Conservation (phyloP, 495 filamentous ascomycete species). For the Hypoxylon subgilvum region DNA sequence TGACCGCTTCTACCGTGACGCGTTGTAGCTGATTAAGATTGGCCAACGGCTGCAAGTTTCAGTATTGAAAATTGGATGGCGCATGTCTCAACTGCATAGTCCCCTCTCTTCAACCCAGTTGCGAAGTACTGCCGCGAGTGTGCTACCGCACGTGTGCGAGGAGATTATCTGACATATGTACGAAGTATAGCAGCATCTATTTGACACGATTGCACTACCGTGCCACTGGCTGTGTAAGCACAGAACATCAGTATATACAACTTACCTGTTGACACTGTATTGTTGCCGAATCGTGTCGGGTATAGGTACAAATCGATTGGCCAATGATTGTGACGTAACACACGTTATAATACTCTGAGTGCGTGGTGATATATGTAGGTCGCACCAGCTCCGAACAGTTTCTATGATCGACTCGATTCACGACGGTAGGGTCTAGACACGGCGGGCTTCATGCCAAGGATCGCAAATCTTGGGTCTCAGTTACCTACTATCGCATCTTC, state of each 20-base stretch:
- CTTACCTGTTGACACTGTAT: slow-evolving; percentile 2
- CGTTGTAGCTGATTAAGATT: slow-evolving; percentile 33
- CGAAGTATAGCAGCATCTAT: slow-evolving; percentile 11
- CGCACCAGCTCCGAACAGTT: not conserved
- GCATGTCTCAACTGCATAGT: slow-evolving; percentile 32
- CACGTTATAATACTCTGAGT: not conserved
- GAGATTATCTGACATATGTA: slow-evolving; percentile 21
- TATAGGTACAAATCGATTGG: slow-evolving; percentile 3
- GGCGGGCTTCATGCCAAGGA: not conserved
- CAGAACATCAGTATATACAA: too few species aligned
- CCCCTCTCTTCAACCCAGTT: slow-evolving; percentile 20
- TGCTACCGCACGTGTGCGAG: slow-evolving; percentile 20
- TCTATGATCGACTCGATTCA: not conserved
- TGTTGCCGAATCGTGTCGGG: slow-evolving; percentile 10
- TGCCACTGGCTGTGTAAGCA: not conserved
- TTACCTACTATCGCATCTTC: too few species aligned
- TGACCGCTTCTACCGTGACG: slow-evolving; percentile 26
- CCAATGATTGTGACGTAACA: slow-evolving; percentile 4
- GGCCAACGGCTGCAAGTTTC: slow-evolving; percentile 37
- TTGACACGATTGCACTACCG: slow-evolving; percentile 8
- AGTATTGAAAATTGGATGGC: slow-evolving; percentile 27
- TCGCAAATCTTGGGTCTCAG: too few species aligned
- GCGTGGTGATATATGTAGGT: not conserved
- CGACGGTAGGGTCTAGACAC: not conserved
- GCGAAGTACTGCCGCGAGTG: slow-evolving; percentile 5